Conservation (phyloP, 352 stramenopile species). For the Globisporangium camurandrum region DNA sequence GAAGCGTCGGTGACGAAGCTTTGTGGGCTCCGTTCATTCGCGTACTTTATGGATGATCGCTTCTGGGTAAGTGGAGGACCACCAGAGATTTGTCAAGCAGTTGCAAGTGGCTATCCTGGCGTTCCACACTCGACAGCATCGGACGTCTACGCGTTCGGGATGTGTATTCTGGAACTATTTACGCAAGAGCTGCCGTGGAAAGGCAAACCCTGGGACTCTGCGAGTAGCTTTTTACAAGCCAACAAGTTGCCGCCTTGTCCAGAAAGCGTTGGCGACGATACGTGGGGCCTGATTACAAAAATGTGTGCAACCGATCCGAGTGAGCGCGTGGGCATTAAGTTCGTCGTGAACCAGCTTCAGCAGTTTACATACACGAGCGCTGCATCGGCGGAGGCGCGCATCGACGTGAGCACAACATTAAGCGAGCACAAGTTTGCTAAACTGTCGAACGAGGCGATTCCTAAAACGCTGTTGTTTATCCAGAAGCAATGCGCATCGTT, state of each 20-base stretch:
- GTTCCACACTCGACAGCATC: background rate
- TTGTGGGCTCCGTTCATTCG: too few relatives aligned
- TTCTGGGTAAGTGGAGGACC: constrained; percentile 1
- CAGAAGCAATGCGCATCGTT: background rate
- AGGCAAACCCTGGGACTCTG: background rate
- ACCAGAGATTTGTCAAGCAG: background rate
- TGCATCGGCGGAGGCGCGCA: background rate
- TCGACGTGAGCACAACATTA: background rate
- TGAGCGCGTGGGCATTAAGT: background rate
- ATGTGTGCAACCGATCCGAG: constrained; percentile 1
- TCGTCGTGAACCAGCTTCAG: constrained; percentile 1
- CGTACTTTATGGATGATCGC: background rate
- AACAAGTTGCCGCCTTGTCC: background rate
- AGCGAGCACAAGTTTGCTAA: background rate
- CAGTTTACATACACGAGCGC: background rate
- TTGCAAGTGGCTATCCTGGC: too few relatives aligned
- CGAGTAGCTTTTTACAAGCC: background rate
- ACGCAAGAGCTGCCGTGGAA: background rate
- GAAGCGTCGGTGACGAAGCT: constrained; percentile 9
- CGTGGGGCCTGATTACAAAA: constrained; percentile 1
- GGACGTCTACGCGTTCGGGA: constrained; percentile 23
- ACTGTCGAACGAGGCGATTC: background rate
- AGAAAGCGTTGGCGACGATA: background rate
- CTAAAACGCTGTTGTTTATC: background rate
- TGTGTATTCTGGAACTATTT: constrained; percentile 11